These are phyloP conservation scores for Maudiozyma pseudohumilis DNA, from an alignment of 805 yeast genomes.

Conservation along the genomic window DNA sequence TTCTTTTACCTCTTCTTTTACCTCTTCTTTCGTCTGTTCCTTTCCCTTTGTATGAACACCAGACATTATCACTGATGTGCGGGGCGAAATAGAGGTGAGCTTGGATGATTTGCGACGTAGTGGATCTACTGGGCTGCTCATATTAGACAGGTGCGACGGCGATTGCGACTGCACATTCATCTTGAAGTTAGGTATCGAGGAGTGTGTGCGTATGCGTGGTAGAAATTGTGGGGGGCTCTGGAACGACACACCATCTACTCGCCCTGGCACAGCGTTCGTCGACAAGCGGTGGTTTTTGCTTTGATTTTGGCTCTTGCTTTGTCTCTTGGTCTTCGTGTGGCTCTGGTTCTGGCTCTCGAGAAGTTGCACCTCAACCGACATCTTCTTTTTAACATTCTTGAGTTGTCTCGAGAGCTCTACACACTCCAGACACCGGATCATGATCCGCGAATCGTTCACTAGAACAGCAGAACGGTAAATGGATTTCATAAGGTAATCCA, in stretches of 20 bases:
- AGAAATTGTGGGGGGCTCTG: neutral
- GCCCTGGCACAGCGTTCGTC: neutral
- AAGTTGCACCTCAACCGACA: constrained; percentile 5
- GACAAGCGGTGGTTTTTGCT: neutral
- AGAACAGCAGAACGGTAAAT: constrained; percentile 54
- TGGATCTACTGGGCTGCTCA: constrained; percentile 1
- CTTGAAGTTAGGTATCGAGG: constrained; percentile 3
- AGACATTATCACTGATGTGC: too few species aligned
- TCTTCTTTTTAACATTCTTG: constrained; percentile 14
- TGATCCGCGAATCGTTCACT: constrained; percentile 53
- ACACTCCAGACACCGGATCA: constrained; percentile 31
- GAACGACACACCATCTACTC: neutral
- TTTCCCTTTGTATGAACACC: too few species aligned
- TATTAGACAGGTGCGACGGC: constrained; percentile 3
- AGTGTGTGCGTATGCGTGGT: neutral
- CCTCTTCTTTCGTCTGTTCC: too few species aligned
- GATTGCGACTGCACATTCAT: too few species aligned
- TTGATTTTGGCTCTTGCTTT: neutral
- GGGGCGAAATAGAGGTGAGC: constrained; percentile 11
- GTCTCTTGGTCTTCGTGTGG: constrained; percentile 3
- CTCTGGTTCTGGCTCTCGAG: constrained; percentile 5
- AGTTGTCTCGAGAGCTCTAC: constrained; percentile 22
- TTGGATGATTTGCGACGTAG: constrained; percentile 8
- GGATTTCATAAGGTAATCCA: constrained; percentile 44
- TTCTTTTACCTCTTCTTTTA: too few species aligned